A percentile compares a stretch with the other conserved stretches of the same genome.
phyloP scores from a whole-genome alignment of 371 early-diverging fungal genomes.

The Apophysomyces sp. region DNA sequence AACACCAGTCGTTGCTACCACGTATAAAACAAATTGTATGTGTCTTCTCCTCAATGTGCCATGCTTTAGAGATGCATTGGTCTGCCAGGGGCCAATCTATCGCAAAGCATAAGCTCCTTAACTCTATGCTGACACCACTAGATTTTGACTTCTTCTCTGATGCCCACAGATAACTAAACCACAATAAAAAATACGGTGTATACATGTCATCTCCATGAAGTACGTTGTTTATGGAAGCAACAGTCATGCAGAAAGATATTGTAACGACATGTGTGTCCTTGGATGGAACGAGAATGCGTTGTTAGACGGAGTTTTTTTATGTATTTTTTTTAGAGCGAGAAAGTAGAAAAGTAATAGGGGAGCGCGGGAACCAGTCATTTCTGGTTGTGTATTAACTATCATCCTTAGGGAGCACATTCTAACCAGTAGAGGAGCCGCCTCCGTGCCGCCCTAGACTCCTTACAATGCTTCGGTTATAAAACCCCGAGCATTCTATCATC shows the following conservation, averaged over 20 bases:
- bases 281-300: background rate
- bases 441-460: background rate
- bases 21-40: background rate
- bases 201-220: background rate
- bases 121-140: background rate
- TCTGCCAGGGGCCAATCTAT: background rate
- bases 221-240: background rate
- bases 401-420: background rate
- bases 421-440: background rate
- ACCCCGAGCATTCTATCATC: background rate
- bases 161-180: background rate
- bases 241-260: too few species aligned
- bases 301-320: too few species aligned
- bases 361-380: background rate
- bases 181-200: background rate
- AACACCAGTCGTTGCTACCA: background rate
- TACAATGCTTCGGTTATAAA: background rate
- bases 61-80: background rate
- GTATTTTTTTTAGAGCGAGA: too few species aligned
- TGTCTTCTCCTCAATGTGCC: background rate
- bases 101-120: background rate
- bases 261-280: background rate
- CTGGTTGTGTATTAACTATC: background rate
- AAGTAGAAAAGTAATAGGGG: background rate
- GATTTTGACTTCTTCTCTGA: background rate